Base-by-base conservation (phyloP, 2,329 filamentous ascomycete genomes). In the Triangularia setosa region DNA sequence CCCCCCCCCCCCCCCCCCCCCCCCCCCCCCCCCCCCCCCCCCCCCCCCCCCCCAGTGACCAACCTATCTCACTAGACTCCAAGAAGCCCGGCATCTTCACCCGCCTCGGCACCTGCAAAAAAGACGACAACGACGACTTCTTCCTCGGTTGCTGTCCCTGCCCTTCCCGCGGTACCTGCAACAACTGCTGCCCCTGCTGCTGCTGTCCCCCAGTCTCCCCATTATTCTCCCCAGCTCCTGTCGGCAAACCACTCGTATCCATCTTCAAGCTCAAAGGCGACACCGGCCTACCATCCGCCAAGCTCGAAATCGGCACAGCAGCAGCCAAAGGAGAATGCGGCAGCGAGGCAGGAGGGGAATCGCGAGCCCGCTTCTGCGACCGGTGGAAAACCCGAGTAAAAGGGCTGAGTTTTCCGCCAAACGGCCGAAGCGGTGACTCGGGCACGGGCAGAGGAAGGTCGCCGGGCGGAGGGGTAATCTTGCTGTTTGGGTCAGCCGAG, bases 31-130 rank as follows among this genome's bases (percentile, higher is more conserved):
- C n/a, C n/a, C n/a, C n/a, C n/a, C n/a, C n/a, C n/a, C n/a, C n/a
- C n/a, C n/a, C n/a, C n/a, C n/a, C n/a, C n/a, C n/a, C n/a, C n/a
- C n/a, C n/a, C n/a, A n/a, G n/a, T n/a, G n/a, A 75, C 81, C 67
- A 78, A 82, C 84, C 83, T 73, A 76, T 69, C 66, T 77, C 78
- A 25, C 75, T 79, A 62, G 83, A 74, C 35, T 75, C 76, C 63
- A 89, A 75, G 73, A 88, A 89, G 14, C 79, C 76, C 23, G 85
- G 84, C 35, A 72, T 70, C 62, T 65, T 68, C 9, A 58, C 63
- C 30, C 57, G 62, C 24, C 55, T 64, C 5, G 60, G 27, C 18
- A 28, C 28, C 58, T 62, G 60, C 16, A 48, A 21, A 18, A 18
- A 44, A 6, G 40, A 18, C 2, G 40, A 48, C 7, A n/a, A 48